Percentiles rank a stretch among this genome's conserved stretches.
Evolutionary conservation across 1,284 basidiomycete genomes (phyloP).

Genomic region (Ustilago bromivora): DNA sequence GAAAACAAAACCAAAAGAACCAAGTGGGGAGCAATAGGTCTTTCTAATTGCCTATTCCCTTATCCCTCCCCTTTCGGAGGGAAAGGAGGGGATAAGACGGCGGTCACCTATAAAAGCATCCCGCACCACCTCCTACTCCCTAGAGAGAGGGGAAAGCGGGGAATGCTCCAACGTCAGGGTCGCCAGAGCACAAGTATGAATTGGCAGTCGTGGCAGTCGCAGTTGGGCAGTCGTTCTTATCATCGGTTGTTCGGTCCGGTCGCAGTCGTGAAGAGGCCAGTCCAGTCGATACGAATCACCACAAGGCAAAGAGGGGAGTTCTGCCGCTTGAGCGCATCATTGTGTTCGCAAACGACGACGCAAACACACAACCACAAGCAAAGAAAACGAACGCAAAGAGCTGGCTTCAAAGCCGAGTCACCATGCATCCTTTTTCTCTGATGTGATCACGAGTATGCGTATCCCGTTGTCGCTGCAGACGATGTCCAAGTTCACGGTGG

Average conservation of each 20-base stretch:
- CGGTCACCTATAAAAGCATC: slow-evolving; percentile 29
- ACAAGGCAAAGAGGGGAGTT: slow-evolving; percentile 1
- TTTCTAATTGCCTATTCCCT: slow-evolving; percentile 50
- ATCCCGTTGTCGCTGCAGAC: slow-evolving; percentile 45
- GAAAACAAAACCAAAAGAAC: slow-evolving; percentile 12
- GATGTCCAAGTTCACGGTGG: background rate
- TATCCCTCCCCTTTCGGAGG: slow-evolving; percentile 18
- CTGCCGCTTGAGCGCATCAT: slow-evolving; percentile 49
- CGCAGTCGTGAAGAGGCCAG: slow-evolving; percentile 2
- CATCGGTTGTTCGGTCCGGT: slow-evolving; percentile 10
- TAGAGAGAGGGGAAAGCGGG: background rate
- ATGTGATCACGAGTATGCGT: background rate
- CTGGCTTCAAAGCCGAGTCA: slow-evolving; percentile 44
- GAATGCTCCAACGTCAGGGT: slow-evolving; percentile 34
- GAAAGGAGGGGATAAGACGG: slow-evolving; percentile 35
- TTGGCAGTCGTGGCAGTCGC: slow-evolving; percentile 21
- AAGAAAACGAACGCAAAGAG: background rate
- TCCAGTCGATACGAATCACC: slow-evolving; percentile 4
- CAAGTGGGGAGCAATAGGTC: slow-evolving; percentile 49
- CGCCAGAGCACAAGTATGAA: slow-evolving; percentile 39
- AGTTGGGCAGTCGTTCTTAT: slow-evolving; percentile 2
- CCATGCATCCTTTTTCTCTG: background rate
- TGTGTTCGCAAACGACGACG: slow-evolving; percentile 21
- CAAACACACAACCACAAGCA: slow-evolving; percentile 3
- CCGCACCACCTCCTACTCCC: background rate